phyloP scores from a whole-genome alignment of 345 rosid genomes.

The Cardamine occulta region DNA sequence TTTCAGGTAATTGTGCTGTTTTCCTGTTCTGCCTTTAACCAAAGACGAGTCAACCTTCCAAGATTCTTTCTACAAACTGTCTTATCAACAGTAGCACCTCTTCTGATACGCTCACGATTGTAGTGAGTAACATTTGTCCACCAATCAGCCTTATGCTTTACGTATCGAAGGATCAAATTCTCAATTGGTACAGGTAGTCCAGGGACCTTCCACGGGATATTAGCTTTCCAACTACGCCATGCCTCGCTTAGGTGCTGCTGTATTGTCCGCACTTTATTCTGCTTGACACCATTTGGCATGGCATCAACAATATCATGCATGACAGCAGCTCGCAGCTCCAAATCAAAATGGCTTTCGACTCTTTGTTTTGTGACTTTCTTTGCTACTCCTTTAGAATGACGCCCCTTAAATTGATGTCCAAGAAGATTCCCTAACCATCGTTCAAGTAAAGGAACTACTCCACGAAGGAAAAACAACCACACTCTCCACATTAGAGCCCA shows the following conservation, averaged over 20 bases:
- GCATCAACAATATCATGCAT: constrained; percentile 99
- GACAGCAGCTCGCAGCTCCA: constrained; percentile 99
- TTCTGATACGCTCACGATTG: constrained; percentile 95
- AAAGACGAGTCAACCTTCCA: constrained; percentile 93
- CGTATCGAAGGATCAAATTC: constrained; percentile 98
- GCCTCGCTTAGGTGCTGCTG: constrained; percentile 99
- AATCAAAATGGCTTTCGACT: constrained; percentile 95
- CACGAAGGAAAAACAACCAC: constrained; percentile 95
- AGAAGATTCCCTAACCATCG: constrained; percentile 93
- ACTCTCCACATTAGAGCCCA: constrained; percentile 99
- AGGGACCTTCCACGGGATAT: constrained; percentile 99
- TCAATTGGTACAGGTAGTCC: constrained; percentile 97
- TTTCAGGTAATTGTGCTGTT: constrained; percentile 94
- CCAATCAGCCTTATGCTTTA: constrained; percentile 98
- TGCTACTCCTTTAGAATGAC: constrained; percentile 97
- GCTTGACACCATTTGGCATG: constrained; percentile 99
- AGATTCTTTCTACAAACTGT: constrained; percentile 96
- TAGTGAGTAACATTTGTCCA: constrained; percentile 99
- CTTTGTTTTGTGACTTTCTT: constrained; percentile 99
- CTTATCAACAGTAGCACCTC: constrained; percentile 99
- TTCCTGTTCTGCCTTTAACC: constrained; percentile 99
- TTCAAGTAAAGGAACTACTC: constrained; percentile 93
- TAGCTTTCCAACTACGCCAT: constrained; percentile 99
- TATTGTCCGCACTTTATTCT: constrained; percentile 95
- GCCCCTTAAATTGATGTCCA: constrained; percentile 97